Evolutionary conservation across 306 rosid species (phyloP), one percentile per base, ranked within the genome.

Genomic region (Boehmeria nivea): DNA sequence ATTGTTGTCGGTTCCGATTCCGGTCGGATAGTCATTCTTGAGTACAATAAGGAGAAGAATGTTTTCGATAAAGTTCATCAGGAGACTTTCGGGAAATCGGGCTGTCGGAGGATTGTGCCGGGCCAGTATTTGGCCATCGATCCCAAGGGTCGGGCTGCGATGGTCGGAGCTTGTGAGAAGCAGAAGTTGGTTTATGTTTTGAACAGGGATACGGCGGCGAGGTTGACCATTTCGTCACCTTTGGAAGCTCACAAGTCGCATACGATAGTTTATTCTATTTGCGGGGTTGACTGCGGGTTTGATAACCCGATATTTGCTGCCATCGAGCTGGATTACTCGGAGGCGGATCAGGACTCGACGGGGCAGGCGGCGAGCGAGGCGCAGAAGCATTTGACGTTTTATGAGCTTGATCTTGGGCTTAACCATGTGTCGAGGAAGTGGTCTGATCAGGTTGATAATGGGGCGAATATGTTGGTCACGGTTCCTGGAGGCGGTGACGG

Each of bases 401-500:
- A 91, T 51, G 99, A 91, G 73, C 96, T 91, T 57, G 99, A 91
- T 67, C 65, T 91, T 36, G 99, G 99, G 27, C 86, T 91, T 13
- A 91, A 91, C 54, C 95, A 91, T 63, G 99, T 91, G 22, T 91
- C 93, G 6, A 78, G 99, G 73, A 91, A 91, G 78, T 87, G 99
- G 95, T 82, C 93, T 6, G 99, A 87, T 43, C 81, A 84, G 66
- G 96, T 91, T 51, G 99, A 91, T 85, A 87, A 91, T 23, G 95
- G 95, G 16, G 96, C 96, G 0, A 87, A 84, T 78, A 38, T 91
- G 67, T 94, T 91, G 53, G 96, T 91, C 48, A 83, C 96, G 11
- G 99, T 91, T 62, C 99, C 99, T 26, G 99, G 99, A 16, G 99
- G 99, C 0, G 95, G 81, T 2, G 99, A 91, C 62, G 99, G 99